Conservation (phyloP, 495 filamentous ascomycete genomes). For the Pyrenopolyporus hunteri region DNA sequence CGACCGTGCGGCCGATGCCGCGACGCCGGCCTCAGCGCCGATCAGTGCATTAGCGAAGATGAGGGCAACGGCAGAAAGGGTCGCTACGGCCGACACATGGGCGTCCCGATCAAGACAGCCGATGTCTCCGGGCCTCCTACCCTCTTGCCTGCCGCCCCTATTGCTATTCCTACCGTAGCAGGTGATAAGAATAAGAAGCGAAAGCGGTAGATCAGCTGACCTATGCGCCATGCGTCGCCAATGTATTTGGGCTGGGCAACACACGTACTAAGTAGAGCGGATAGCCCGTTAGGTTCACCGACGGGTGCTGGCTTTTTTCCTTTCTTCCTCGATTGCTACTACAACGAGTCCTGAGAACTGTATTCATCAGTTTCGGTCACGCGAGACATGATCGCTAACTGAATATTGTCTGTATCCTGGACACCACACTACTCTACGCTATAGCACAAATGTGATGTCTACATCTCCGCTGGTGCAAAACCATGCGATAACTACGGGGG, state of each 20-base stretch:
- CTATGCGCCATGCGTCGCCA: slow-evolving; percentile 2
- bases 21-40: slow-evolving; percentile 89
- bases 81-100: slow-evolving; percentile 95
- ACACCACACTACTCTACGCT: slow-evolving; percentile 10
- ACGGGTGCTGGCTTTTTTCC: slow-evolving; percentile 1
- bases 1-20: slow-evolving; percentile 93
- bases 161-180: slow-evolving; percentile 34
- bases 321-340: slow-evolving; percentile 6
- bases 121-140: slow-evolving; percentile 42
- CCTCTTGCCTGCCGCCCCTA: slow-evolving; percentile 50
- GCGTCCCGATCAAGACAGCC: slow-evolving; percentile 81
- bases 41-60: slow-evolving; percentile 95
- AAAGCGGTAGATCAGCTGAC: slow-evolving; percentile 48
- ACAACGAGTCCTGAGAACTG: slow-evolving; percentile 3
- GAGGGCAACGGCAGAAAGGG: slow-evolving; percentile 96
- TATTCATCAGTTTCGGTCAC: slow-evolving; percentile 7
- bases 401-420: slow-evolving; percentile 1
- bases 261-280: slow-evolving; percentile 4
- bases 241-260: slow-evolving; percentile 9
- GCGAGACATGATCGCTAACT: slow-evolving; percentile 4
- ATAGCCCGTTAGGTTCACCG: slow-evolving; percentile 1
- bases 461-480: slow-evolving; percentile 13
- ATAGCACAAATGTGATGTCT: slow-evolving; percentile 12
- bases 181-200: slow-evolving; percentile 58
- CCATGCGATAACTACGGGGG: slow-evolving; percentile 16